Base-by-base conservation (phyloP, 2,329 filamentous ascomycete species). In the Neofusicoccum cordaticola region DNA sequence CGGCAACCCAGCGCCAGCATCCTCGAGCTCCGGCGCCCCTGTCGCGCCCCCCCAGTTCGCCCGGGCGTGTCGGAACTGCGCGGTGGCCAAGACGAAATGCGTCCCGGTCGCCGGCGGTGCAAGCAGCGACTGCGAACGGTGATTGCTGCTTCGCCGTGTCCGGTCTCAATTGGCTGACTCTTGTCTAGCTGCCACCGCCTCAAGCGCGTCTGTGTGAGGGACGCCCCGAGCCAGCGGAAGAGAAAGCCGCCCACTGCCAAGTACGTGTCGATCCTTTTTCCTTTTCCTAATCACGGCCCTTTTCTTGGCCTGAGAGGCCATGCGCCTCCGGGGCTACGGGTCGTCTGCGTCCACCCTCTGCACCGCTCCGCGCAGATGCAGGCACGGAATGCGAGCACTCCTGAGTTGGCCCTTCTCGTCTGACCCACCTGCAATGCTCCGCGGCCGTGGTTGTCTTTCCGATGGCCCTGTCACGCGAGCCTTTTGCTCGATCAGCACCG, bases 21-120 rank as follows among this genome's bases (percentile, higher is more conserved):
- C 37, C 35, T 34, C 56, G n/a, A 39, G 13, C 37, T 17, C 53
- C 12, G 19, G 37, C 4, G 4, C 56, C 42, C n/a, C 50, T 37
- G 34, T 52, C 31, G 12, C 12, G 48, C 31, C 42, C 27, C 9
- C 56, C 13, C 56, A 60, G 56, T 63, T 64, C 41, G 52, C 39
- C 8, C 63, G 63, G 35, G 63, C 63, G 11, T 65, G 63, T 41
- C 53, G 56, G 37, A 65, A 31, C 56, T 65, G 63, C 47, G 53
- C 63, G 12, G 56, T 52, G 15, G 63, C 63, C 45, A 65, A 65
- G 63, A 65, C 63, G 35, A 65, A 65, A 61, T 65, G 63, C 53
- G 63, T 65, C n/a, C 51, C 52, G 2, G 45, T 27, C 41, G 15
- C 48, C 27, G 53, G 45, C 12, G 41, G 17, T 27, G 37, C 45